Percentiles rank a stretch among this genome's conserved stretches.
These are phyloP conservation scores for Hura crepitans DNA, from an alignment of 441 rosid species.

Conservation along the genomic window DNA sequence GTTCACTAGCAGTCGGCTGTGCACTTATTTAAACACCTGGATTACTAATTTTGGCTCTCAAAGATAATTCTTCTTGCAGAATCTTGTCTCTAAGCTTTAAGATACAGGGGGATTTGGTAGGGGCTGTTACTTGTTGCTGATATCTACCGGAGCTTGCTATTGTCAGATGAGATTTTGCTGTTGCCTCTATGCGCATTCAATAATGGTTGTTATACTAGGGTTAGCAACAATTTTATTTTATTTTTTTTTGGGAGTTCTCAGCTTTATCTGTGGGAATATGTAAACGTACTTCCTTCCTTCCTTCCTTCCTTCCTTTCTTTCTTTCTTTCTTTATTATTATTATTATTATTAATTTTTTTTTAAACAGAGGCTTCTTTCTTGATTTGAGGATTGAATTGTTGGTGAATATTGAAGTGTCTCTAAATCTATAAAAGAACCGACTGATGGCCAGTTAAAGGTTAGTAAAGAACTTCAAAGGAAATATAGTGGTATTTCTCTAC, in stretches of 20 bases:
- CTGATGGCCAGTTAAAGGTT: neutral
- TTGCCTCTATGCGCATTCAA: neutral
- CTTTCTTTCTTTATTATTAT: too few relatives aligned
- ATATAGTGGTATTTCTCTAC: neutral
- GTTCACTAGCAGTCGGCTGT: too few relatives aligned
- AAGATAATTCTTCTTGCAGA: neutral
- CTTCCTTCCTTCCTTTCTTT: too few relatives aligned
- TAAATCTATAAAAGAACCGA: neutral
- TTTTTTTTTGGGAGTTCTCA: too few relatives aligned
- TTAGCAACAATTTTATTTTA: neutral
- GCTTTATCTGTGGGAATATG: neutral
- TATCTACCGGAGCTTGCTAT: neutral
- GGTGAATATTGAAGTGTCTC: too few relatives aligned
- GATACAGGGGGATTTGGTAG: neutral
- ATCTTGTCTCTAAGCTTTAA: neutral
- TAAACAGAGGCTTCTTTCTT: too few relatives aligned
- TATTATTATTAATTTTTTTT: too few relatives aligned
- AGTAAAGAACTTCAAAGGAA: neutral
- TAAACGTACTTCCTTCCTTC: too few relatives aligned
- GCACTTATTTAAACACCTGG: neutral
- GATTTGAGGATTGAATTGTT: neutral
- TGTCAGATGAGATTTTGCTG: neutral
- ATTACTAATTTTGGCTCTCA: neutral
- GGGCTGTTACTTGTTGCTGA: conserved; percentile 7
- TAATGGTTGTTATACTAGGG: neutral